Evolutionary conservation across 129 eudicot species (phyloP), one percentile per base, ranked within the genome.

Genomic region (Flaveria sonorensis): DNA sequence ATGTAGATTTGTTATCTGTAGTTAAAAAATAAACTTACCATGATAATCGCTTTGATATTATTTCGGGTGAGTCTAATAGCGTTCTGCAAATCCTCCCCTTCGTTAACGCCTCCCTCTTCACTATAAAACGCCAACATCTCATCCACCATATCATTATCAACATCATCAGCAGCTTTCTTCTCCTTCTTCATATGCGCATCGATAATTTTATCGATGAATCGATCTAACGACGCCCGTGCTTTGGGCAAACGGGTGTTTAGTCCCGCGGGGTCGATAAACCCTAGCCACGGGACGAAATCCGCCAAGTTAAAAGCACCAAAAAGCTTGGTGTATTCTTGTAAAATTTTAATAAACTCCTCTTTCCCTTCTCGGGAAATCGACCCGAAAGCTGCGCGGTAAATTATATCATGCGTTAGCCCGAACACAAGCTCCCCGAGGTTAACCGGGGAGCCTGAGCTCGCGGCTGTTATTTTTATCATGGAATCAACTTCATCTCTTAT

Each of bases 321-420:
- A 20, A 93, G 80, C 74, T 88, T 93, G 0, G 98, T 90, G 57
- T 90, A 86, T 81, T 93, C 98, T 62, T 90, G 98, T 70, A 93
- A 43, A 4, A 93, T 93, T 42, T 80, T 80, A 3, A 93, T 93
- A 18, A 93, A 93, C 2, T 93, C 98, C 16, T 93, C 96, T 45
- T 88, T 92, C 8, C 95, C 95, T 50, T 85, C 89, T 18, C 53
- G 80, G 0, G 95, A 87, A 61, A 79, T 79, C 3, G 95, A 80
- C 71, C 98, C 98, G 73, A 93, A 93, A 47, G 98, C 98, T 1
- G 98, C 98, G 47, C 96, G 86, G 60, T 90, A 93, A 0, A 85
- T 87, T 3, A 93, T 88, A 71, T 93, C 86, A 52, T 85, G 82
- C 13, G 98, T 93, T 5, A 93, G 67, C 53, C 88, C 90, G 63